phyloP scores from a whole-genome alignment of 192 early-diverging fungal species.

The Gaertneriomyces semiglobifer region DNA sequence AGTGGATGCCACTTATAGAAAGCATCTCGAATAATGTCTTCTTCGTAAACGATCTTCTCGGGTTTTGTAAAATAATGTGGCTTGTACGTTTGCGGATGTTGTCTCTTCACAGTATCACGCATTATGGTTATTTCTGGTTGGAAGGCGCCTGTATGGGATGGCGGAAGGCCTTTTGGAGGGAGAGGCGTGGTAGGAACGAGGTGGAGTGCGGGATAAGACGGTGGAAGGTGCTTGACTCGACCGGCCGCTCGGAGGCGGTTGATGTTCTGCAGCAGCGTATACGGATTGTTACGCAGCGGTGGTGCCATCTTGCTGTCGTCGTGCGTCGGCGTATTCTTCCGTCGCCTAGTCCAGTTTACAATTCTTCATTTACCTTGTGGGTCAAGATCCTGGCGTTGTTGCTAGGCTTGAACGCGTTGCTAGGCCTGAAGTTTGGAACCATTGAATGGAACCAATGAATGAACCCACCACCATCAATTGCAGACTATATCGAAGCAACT shows the following conservation, averaged over 20 bases:
- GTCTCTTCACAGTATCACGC: constrained; percentile 1
- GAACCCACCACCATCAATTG: no score
- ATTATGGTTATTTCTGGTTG: neutral
- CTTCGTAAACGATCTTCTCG: constrained; percentile 73
- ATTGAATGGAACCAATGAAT: no score
- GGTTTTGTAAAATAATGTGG: constrained; percentile 23
- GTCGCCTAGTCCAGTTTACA: no score
- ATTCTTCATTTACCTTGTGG: no score
- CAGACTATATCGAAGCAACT: no score
- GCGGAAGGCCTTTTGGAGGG: constrained; percentile 11
- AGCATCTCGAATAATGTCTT: constrained; percentile 76
- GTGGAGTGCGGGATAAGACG: constrained; percentile 22
- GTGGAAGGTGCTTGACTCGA: neutral
- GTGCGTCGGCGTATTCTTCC: neutral
- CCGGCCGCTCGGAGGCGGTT: constrained; percentile 7
- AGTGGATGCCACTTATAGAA: constrained; percentile 95
- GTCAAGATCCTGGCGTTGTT: no score
- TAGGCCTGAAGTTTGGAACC: no score
- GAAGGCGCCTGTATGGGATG: constrained; percentile 18
- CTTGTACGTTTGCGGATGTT: constrained; percentile 15
- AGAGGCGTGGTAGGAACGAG: constrained; percentile 12
- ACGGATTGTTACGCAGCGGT: constrained; percentile 27
- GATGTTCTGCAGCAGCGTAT: constrained; percentile 24
- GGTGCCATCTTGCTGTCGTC: constrained; percentile 14
- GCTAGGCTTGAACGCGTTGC: no score